Conservation (phyloP, 2,329 filamentous ascomycete species). For the Metarhizium humberi region DNA sequence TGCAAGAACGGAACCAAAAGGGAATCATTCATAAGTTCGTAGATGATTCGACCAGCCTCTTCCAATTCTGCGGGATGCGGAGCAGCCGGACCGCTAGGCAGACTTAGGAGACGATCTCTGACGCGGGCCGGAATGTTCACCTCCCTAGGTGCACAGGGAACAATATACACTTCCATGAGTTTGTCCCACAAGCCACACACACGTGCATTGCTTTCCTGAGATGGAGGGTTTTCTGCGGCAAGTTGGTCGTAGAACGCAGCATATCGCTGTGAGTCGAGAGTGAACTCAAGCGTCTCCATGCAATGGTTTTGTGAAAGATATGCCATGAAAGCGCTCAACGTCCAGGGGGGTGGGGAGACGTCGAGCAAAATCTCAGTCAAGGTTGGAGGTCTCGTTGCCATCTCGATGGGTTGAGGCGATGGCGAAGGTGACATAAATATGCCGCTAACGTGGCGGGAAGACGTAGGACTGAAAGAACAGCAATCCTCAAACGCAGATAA, state of each 20-base stretch:
- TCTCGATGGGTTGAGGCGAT: constrained; percentile 22
- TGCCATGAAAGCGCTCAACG: constrained; percentile 86
- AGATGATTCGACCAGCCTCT: constrained; percentile 76
- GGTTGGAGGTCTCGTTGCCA: constrained; percentile 45
- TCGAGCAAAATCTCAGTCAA: constrained; percentile 84
- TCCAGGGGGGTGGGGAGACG: constrained; percentile 78
- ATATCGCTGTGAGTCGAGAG: constrained; percentile 86
- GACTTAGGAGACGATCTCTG: constrained; percentile 65
- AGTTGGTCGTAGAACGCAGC: constrained; percentile 45
- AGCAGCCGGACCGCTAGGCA: constrained; percentile 48
- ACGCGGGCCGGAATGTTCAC: constrained; percentile 85
- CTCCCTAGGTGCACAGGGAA: constrained; percentile 74
- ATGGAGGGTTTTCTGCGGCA: constrained; percentile 26
- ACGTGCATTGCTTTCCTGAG: constrained; percentile 45
- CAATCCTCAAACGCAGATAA: constrained; percentile 36
- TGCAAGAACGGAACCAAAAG: constrained; percentile 89
- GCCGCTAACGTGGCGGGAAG: constrained; percentile 41
- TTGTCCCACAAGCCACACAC: constrained; percentile 78
- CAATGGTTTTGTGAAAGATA: constrained; percentile 97
- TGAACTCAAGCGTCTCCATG: constrained; percentile 92
- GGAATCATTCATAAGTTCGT: constrained; percentile 96
- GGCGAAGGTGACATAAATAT: constrained; percentile 33
- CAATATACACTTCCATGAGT: constrained; percentile 82
- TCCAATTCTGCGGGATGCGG: constrained; percentile 68
- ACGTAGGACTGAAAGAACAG: constrained; percentile 28